Percentiles rank a stretch among this genome's conserved stretches.
Evolutionary conservation across 1,284 basidiomycete species (phyloP).

Genomic region (Fomitopsis betulina): DNA sequence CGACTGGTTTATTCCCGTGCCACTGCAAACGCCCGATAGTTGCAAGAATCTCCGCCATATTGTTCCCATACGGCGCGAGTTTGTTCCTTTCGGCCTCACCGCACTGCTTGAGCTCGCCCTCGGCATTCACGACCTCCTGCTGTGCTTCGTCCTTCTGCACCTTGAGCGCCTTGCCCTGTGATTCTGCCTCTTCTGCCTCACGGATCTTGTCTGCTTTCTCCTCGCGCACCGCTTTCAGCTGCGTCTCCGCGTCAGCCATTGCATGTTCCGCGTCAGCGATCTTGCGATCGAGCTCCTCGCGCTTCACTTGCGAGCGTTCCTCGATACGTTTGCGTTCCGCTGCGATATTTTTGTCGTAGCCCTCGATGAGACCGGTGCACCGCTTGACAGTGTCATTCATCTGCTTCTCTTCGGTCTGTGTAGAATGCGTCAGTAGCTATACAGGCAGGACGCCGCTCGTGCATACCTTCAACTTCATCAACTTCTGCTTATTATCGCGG

Average conservation of each 20-base stretch:
- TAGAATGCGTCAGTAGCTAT: background rate
- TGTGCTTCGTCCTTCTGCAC: background rate
- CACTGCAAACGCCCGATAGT: constrained; percentile 55
- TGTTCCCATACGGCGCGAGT: constrained; percentile 57
- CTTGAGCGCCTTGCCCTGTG: constrained; percentile 28
- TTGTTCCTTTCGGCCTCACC: constrained; percentile 47
- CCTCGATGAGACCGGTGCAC: constrained; percentile 42
- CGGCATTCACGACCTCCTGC: constrained; percentile 37
- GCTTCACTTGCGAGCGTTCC: constrained; percentile 54
- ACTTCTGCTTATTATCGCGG: constrained; percentile 39
- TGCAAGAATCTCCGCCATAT: constrained; percentile 58
- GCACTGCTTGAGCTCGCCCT: constrained; percentile 44
- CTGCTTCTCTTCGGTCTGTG: constrained; percentile 19
- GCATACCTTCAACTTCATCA: constrained; percentile 43
- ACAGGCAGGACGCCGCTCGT: constrained; percentile 10
- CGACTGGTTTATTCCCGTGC: constrained; percentile 73
- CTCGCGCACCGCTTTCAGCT: constrained; percentile 32
- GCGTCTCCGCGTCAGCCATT: constrained; percentile 18
- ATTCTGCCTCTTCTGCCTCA: constrained; percentile 32
- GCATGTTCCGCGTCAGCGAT: constrained; percentile 39
- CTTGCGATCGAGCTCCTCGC: constrained; percentile 48
- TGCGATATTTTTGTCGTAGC: constrained; percentile 47
- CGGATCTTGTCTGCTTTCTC: constrained; percentile 29
- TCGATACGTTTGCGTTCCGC: constrained; percentile 54
- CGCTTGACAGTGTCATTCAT: constrained; percentile 41